These are phyloP conservation scores for Xylaria flabelliformis DNA, from an alignment of 495 filamentous ascomycete species.

Conservation along the genomic window DNA sequence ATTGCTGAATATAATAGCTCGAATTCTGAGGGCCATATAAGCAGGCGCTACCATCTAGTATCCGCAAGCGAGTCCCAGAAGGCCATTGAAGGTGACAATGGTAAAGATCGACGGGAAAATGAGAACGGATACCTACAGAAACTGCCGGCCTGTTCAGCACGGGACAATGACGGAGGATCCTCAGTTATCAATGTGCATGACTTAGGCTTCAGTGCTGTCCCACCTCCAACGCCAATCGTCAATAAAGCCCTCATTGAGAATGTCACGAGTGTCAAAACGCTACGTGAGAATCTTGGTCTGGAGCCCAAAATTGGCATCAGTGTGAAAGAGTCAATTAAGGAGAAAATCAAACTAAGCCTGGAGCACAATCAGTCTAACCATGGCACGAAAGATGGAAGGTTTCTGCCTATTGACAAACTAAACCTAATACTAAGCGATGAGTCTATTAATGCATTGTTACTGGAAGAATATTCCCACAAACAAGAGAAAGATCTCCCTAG, in stretches of 20 bases:
- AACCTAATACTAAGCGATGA: neutral
- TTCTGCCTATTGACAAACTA: neutral
- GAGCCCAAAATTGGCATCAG: neutral
- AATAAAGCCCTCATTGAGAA: neutral
- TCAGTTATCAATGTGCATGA: neutral
- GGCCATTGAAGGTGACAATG: neutral
- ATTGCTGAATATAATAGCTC: no score
- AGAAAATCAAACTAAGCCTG: neutral
- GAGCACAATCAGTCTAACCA: neutral
- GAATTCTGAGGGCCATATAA: neutral
- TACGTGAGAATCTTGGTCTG: neutral
- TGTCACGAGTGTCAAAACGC: neutral
- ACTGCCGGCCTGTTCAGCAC: neutral
- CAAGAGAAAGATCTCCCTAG: neutral
- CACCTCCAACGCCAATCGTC: no score
- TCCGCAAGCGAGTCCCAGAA: neutral
- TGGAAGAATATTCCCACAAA: neutral
- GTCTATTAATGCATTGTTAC: neutral
- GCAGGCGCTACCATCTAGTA: neutral
- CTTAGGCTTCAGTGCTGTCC: neutral
- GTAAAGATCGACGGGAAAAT: neutral
- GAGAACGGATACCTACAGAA: neutral
- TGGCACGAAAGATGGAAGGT: neutral
- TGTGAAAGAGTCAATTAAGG: neutral
- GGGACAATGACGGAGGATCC: neutral